phyloP scores from a whole-genome alignment of 1,284 basidiomycete species.

The Cystobasidium pallidum region DNA sequence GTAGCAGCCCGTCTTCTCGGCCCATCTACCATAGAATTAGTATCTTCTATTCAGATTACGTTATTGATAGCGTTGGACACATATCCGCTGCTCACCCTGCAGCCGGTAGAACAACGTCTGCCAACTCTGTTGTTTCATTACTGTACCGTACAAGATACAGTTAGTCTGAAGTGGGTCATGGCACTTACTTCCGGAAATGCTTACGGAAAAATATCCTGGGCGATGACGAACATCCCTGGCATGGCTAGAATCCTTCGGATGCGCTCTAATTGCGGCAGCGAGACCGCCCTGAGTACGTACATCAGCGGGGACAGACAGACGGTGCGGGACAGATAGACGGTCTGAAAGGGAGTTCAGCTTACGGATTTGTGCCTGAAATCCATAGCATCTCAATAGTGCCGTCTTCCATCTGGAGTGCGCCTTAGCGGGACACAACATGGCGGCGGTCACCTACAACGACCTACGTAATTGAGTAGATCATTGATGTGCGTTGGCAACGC shows the following conservation, averaged over 20 bases:
- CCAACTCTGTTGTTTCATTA: slow-evolving; percentile 28
- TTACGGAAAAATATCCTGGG: slow-evolving; percentile 38
- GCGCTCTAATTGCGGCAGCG: slow-evolving; percentile 20
- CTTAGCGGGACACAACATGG: neutral
- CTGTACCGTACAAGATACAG: neutral
- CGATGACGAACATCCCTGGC: slow-evolving; percentile 19
- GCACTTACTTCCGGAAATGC: neutral
- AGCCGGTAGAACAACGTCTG: slow-evolving; percentile 33
- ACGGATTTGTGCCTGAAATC: slow-evolving; percentile 35
- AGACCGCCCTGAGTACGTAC: neutral
- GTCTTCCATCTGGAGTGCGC: slow-evolving; percentile 26
- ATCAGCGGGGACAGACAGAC: neutral
- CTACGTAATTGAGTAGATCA: slow-evolving; percentile 22
- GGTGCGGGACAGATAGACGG: no score
- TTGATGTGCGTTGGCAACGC: slow-evolving; percentile 29
- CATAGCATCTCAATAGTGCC: slow-evolving; percentile 39
- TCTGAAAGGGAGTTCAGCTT: neutral
- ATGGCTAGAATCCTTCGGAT: slow-evolving; percentile 22
- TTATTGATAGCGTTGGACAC: neutral
- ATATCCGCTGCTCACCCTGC: slow-evolving; percentile 8
- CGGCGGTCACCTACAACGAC: neutral
- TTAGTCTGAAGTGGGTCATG: neutral
- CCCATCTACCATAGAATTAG: slow-evolving; percentile 14
- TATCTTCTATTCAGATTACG: neutral
- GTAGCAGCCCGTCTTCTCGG: slow-evolving; percentile 16